Base-by-base conservation (phyloP, 176 grass and related monocot species). In the Puya raimondii region DNA sequence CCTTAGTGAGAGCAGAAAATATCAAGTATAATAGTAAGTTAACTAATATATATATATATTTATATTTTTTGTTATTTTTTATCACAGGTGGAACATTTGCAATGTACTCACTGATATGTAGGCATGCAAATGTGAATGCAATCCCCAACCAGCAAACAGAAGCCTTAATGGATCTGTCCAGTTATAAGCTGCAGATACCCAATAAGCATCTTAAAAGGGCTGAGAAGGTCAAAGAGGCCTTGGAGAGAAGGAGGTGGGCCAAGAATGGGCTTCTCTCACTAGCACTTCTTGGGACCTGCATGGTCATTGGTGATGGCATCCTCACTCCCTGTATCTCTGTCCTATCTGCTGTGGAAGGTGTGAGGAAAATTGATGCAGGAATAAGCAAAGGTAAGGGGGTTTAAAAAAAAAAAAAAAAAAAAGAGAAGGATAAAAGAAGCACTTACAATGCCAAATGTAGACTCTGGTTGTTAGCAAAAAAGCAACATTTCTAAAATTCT, bases 281-380 rank as follows among this genome's bases (percentile, higher is more conserved):
- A 27, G 78, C 78, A 10, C 78, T 80, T 54, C 78, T 80, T 23
- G 78, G 78, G n/a, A 80, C 78, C 16, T 80, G 78, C 63, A 80
- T 80, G 78, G 70, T 80, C 50, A 80, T 80, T 48, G 78, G 78
- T 27, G 78, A 80, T 74, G 78, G 78, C 17, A 80, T 80, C 72
- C 78, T 80, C 11, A 80, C 78, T 53, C 78, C 78, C 47, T 80
- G 78, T 65, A 80, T 80, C 29, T 80, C 78, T 59, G n/a, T 50
- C 54, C 80, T 88, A 12, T 88, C 82, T 27, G 86, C 86, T 50
- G 87, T 90, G 66, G 85, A 80, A 53, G 91, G 91, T 58, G 85
- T 95, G 59, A 87, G 59, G 65, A 85, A 95, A 63, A 82, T 90
- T 67, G 91, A 81, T 18, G 74, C 86, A 74, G 80, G 81, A 54